Base-by-base conservation (phyloP, 768 basidiomycete genomes). In the Pisolithus albus region DNA sequence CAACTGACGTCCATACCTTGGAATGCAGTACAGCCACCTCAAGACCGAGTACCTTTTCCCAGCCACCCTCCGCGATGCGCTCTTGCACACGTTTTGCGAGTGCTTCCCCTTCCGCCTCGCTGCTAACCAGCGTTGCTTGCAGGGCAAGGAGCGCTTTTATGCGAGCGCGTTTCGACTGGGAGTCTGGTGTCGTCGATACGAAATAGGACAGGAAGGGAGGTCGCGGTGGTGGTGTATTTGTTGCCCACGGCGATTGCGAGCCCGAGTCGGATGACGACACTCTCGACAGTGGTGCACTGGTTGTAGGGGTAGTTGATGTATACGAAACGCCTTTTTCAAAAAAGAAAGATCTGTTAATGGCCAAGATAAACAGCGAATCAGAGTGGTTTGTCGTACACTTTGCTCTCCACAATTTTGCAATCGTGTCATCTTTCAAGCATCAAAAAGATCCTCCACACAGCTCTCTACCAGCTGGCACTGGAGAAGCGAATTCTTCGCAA, bases 1-100 rank as follows among this genome's bases (percentile, higher is more conserved):
- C 13, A 15, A 11, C 34, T 9, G 34, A 37, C 21, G 32, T 52
- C 2, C 56, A 16, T 32, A 91, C 92, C 75, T 87, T 87, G 15
- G 88, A 89, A 51, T 88, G 75, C 4, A 94, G 68, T 21, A 94
- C 78, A 1, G 91, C 90, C 32, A 81, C 59, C 62, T 93, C 92
- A n/a, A 88, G 74, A 24, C 70, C 74, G 2, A 94, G 73, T 7
- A 81, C 64, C 24, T 80, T 79, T 34, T 77, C 73, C 52, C 72
- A 72, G 5, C 57, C 56, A 15, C 52, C 50, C 13, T 30, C 18
- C 1, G 19, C 47, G 34, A 69, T 56, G 36, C 38, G 56, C 26
- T 57, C 60, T 30, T 57, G 63, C 44, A 65, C 54, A 19, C 56
- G 56, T 32, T 51, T 50, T 36, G 56, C 54, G 5, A 60, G 26